phyloP scores from a whole-genome alignment of 345 rosid species.

The Aethionema arabicum region DNA sequence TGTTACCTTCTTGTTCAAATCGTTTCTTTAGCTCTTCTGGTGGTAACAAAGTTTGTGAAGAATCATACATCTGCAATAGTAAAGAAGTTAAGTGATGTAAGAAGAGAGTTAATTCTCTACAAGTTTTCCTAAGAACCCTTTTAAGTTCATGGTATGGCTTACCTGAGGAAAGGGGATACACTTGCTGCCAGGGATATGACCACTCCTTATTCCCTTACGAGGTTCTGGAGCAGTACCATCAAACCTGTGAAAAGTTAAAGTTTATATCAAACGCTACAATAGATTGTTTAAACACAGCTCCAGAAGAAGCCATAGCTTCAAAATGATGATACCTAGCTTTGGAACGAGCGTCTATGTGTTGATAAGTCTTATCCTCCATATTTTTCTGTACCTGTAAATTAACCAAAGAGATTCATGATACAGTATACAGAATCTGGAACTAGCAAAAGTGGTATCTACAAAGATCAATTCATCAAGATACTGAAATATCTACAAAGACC shows the following conservation, averaged over 20 bases:
- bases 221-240: constrained; percentile 92
- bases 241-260: constrained; percentile 52
- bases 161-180: constrained; percentile 89
- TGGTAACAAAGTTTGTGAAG: constrained; percentile 73
- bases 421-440: neutral
- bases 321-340: constrained; percentile 63
- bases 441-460: neutral
- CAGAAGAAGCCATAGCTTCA: constrained; percentile 3
- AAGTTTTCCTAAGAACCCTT: neutral
- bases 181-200: constrained; percentile 96
- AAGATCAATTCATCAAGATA: neutral
- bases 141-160: constrained; percentile 8
- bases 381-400: constrained; percentile 59
- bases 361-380: constrained; percentile 46
- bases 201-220: constrained; percentile 88
- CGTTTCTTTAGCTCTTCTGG: constrained; percentile 75
- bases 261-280: constrained; percentile 8
- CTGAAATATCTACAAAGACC: neutral
- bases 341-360: constrained; percentile 80
- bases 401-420: constrained; percentile 6
- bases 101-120: constrained; percentile 1
- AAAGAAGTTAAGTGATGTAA: neutral
- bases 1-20: constrained; percentile 79
- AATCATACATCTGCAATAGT: constrained; percentile 77
- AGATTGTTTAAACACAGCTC: neutral